phyloP scores from a whole-genome alignment of 441 rosid species.

The Populus hybrid region DNA sequence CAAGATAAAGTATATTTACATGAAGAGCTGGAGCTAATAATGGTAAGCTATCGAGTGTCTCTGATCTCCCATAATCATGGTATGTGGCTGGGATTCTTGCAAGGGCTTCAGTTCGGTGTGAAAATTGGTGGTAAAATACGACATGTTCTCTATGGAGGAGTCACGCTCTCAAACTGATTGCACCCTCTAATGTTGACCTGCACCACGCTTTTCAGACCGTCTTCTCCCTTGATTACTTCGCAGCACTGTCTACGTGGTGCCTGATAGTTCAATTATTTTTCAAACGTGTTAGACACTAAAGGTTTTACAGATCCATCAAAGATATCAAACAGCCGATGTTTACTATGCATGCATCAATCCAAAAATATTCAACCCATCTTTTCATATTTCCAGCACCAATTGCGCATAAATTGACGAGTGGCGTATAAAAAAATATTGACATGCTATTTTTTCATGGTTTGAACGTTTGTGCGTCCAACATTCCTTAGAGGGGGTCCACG shows the following conservation, averaged over 20 bases:
- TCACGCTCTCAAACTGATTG: conserved; percentile 52
- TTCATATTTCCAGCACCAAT: conserved; percentile 16
- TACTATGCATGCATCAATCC: background rate
- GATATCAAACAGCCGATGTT: background rate
- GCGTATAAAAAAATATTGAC: background rate
- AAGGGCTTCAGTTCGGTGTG: background rate
- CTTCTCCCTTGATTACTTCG: conserved; percentile 40
- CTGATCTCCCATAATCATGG: background rate
- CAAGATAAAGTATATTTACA: background rate
- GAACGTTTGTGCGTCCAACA: background rate
- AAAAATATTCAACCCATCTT: background rate
- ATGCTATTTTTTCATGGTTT: no score
- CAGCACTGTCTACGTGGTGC: conserved; percentile 86
- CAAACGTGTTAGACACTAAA: background rate
- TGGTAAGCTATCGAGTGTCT: background rate
- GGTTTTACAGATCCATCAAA: background rate
- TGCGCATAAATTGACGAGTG: conserved; percentile 14
- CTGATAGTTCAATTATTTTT: conserved; percentile 27
- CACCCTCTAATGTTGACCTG: conserved; percentile 56
- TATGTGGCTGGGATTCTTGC: background rate
- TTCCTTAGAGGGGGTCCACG: background rate
- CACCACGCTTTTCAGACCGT: conserved; percentile 19
- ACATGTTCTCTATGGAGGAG: conserved; percentile 35
- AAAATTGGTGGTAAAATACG: background rate
- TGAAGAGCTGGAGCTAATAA: background rate